phyloP scores from a whole-genome alignment of 495 filamentous ascomycete species.

The Tetracladium setigerum region DNA sequence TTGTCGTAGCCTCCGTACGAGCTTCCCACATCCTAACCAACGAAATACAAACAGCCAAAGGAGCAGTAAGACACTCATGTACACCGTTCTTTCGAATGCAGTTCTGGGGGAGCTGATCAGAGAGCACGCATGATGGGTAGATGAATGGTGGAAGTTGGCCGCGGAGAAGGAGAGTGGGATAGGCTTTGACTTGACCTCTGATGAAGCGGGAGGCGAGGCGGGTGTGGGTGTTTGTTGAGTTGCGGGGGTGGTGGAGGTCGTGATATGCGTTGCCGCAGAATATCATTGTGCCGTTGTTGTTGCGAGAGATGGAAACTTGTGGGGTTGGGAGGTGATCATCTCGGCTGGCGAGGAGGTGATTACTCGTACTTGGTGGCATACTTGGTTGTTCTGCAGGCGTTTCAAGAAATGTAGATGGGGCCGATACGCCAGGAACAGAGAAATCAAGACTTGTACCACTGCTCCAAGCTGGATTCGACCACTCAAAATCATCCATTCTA shows the following conservation, averaged over 20 bases:
- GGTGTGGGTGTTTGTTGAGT: background rate
- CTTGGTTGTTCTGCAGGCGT: background rate
- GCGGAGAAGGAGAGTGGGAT: slow-evolving; percentile 2
- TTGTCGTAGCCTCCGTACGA: background rate
- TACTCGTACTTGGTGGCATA: slow-evolving; percentile 1
- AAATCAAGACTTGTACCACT: background rate
- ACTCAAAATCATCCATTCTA: background rate
- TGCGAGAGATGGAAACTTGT: background rate
- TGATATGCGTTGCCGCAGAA: background rate
- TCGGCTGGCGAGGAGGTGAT: background rate
- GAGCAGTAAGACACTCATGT: slow-evolving; percentile 6
- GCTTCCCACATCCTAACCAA: background rate
- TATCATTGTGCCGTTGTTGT: background rate
- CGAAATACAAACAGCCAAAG: slow-evolving; percentile 3
- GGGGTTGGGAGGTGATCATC: background rate
- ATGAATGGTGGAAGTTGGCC: slow-evolving; percentile 14
- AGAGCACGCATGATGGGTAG: slow-evolving; percentile 6
- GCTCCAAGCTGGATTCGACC: background rate
- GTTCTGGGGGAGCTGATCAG: background rate
- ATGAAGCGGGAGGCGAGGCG: slow-evolving; percentile 2
- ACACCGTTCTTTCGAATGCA: slow-evolving; percentile 5
- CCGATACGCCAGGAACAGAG: background rate
- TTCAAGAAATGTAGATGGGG: background rate
- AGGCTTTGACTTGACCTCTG: slow-evolving; percentile 7
- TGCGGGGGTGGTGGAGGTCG: background rate